Evolutionary conservation across 176 grass and related monocot species (phyloP), one percentile per base, ranked within the genome.

Genomic region (Phyllostachys edulis): DNA sequence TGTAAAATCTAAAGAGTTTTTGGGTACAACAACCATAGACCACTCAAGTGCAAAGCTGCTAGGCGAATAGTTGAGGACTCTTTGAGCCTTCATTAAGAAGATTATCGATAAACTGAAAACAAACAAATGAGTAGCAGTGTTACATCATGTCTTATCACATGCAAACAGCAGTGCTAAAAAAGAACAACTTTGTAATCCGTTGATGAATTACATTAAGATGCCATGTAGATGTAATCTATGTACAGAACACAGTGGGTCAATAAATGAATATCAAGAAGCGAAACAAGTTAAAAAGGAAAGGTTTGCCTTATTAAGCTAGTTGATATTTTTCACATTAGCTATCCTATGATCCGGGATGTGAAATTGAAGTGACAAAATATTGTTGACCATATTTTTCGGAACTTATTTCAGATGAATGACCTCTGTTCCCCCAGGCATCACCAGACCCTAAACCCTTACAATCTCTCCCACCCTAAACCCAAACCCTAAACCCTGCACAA

Each of bases 51-150:
- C 71, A 97, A 91, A 92, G 94, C 92, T 74, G 88, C 92, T 68
- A 97, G 78, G 67, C 94, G 90, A 85, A 92, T 92, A 49, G 94
- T 97, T 63, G 90, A 81, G 94, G 94, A 82, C 94, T 97, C 89
- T 90, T 97, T 61, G 83, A 85, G 71, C 94, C 92, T 87, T 94
- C 95, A 75, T 79, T 75, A 83, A 97, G 95, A 86, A 97, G 88
- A 85, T 91, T 94, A 60, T 82, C 87, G 18, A 94, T 84, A 78
- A 98, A 98, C 92, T 98, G 74, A 67, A 91, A 85, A 71, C 69
- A 78, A 81, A 60, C 6, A 47, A 16, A 85, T 68, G 24, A 79
- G 34, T 81, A 42, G 61, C 40, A 75, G 8, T 29, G 37, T 75
- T 50, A 27, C 41, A 75, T 20, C 17, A 76, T 39, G 65, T 63